Evolutionary conservation across 2,329 filamentous ascomycete genomes (phyloP).

Genomic region (Thelonectria discophora): DNA sequence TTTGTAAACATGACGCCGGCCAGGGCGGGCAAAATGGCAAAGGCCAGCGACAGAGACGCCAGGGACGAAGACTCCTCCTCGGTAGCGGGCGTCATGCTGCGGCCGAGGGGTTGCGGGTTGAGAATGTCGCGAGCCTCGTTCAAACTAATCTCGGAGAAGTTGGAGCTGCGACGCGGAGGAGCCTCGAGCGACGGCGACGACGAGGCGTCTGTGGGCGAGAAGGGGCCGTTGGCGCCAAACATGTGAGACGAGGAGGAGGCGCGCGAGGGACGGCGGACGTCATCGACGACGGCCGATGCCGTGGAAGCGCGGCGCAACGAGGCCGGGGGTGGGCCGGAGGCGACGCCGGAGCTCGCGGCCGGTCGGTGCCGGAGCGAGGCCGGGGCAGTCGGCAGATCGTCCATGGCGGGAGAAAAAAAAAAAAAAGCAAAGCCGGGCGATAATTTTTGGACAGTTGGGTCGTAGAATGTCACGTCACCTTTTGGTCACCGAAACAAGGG

Average conservation of each 20-base stretch:
- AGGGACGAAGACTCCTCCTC: slow-evolving; percentile 70
- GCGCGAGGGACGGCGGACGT: slow-evolving; percentile 51
- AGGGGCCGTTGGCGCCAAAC: slow-evolving; percentile 17
- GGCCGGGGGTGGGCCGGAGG: slow-evolving; percentile 36
- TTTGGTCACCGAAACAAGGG: slow-evolving; percentile 12
- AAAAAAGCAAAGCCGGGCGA: slow-evolving; percentile 3
- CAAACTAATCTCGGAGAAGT: slow-evolving; percentile 78
- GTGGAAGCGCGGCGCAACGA: slow-evolving; percentile 17
- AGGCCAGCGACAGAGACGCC: slow-evolving; percentile 81
- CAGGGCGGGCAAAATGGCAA: slow-evolving; percentile 87
- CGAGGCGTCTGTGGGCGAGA: slow-evolving; percentile 27
- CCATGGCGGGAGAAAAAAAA: slow-evolving; percentile 18
- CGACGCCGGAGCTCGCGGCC: slow-evolving; percentile 32
- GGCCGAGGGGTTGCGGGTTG: slow-evolving; percentile 55
- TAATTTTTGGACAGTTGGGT: background rate
- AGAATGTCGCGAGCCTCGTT: slow-evolving; percentile 76
- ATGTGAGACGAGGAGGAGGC: slow-evolving; percentile 43
- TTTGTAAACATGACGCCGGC: slow-evolving; percentile 86
- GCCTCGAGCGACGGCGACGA: slow-evolving; percentile 42
- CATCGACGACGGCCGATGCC: slow-evolving; percentile 50
- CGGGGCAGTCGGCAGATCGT: slow-evolving; percentile 31
- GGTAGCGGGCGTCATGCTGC: slow-evolving; percentile 42
- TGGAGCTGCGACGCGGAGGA: slow-evolving; percentile 74
- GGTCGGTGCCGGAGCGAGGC: slow-evolving; percentile 25
- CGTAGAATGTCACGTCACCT: slow-evolving; percentile 8